phyloP scores from a whole-genome alignment of 2,329 filamentous ascomycete species.

The Apiospora hydei region DNA sequence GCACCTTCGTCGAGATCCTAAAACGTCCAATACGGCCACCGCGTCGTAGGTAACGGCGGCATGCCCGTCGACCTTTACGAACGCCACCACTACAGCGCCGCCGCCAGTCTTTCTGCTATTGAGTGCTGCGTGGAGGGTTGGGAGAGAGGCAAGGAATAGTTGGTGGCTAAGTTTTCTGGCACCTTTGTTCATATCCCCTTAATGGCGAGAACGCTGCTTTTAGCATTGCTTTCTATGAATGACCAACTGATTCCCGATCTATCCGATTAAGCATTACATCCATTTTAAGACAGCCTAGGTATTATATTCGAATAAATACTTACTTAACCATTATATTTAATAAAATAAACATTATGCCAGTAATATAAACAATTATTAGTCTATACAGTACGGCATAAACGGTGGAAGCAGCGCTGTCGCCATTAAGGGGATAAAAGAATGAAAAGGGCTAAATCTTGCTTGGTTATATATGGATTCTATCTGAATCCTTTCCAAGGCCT shows the following conservation, averaged over 20 bases:
- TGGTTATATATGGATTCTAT: neutral
- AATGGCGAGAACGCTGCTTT: no score
- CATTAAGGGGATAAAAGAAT: no score
- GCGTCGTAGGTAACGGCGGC: conserved; percentile 49
- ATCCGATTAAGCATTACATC: no score
- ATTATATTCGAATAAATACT: no score
- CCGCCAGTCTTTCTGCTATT: conserved; percentile 41
- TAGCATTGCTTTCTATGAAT: no score
- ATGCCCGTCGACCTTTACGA: conserved; percentile 52
- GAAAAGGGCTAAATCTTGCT: neutral
- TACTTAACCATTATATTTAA: no score
- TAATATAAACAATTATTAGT: no score
- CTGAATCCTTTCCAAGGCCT: neutral
- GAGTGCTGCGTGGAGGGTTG: conserved; percentile 41
- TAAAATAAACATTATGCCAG: no score
- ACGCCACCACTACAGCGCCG: conserved; percentile 44
- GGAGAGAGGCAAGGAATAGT: conserved; percentile 26
- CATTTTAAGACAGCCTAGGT: no score
- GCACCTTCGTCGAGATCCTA: conserved; percentile 45
- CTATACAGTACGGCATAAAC: no score
- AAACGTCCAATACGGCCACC: conserved; percentile 46
- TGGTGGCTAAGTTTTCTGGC: neutral
- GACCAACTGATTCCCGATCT: no score
- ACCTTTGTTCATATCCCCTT: neutral
- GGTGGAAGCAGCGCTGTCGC: no score